Evolutionary conservation across 2,329 filamentous ascomycete genomes (phyloP).

Genomic region (Tolypocladium album): DNA sequence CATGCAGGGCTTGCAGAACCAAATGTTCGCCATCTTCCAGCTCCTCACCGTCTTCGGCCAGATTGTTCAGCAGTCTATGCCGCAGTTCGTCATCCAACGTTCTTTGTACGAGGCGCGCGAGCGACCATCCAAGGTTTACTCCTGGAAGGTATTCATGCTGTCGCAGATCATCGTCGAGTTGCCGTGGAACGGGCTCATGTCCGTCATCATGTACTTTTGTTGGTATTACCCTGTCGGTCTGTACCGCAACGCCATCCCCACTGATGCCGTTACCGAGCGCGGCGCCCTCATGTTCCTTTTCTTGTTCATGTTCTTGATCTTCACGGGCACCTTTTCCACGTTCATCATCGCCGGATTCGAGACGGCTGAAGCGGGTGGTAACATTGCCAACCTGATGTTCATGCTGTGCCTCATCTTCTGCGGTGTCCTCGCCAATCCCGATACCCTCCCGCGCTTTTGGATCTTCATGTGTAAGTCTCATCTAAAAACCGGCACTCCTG

Average conservation of each 20-base stretch:
- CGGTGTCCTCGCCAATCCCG: constrained; percentile 57
- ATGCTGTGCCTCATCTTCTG: constrained; percentile 65
- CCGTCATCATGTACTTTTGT: constrained; percentile 64
- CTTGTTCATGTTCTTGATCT: constrained; percentile 64
- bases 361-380: constrained; percentile 63
- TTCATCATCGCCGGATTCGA: constrained; percentile 69
- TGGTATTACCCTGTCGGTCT: constrained; percentile 85
- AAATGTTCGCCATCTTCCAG: constrained; percentile 82
- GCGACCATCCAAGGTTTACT: constrained; percentile 73
- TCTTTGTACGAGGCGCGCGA: constrained; percentile 78
- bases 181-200: constrained; percentile 71
- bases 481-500: not conserved
- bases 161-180: constrained; percentile 77
- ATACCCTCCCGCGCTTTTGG: constrained; percentile 62
- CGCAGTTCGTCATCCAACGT: constrained; percentile 73
- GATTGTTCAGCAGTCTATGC: constrained; percentile 72
- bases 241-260: constrained; percentile 55
- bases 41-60: constrained; percentile 72
- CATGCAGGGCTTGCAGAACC: constrained; percentile 72
- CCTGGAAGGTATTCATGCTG: constrained; percentile 77
- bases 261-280: constrained; percentile 53
- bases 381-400: constrained; percentile 67
- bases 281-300: constrained; percentile 73
- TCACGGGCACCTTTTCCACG: constrained; percentile 71
- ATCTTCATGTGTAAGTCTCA: constrained; percentile 50